Conservation (phyloP, 2,329 filamentous ascomycete species). For the Diaporthe sp. region DNA sequence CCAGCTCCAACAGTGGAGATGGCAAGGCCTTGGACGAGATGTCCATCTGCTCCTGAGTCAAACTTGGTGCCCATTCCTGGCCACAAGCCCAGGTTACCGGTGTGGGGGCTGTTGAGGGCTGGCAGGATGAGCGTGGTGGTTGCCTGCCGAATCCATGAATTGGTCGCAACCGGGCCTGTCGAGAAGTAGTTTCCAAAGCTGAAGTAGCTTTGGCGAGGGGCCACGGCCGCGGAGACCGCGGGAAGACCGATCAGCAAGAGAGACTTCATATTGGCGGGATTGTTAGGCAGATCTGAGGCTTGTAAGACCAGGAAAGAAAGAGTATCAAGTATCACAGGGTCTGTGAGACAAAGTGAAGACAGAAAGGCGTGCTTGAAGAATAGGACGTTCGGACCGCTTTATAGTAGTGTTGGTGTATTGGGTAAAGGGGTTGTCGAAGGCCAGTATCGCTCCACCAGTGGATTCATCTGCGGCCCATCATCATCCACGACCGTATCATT, state of each 20-base stretch:
- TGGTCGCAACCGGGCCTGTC: constrained; percentile 5
- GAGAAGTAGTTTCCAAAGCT: constrained; percentile 21
- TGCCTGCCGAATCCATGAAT: constrained; percentile 9
- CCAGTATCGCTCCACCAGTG: not conserved
- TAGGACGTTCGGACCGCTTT: not conserved
- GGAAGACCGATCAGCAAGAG: not conserved
- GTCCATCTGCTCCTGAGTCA: constrained; percentile 8
- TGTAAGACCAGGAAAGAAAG: not conserved
- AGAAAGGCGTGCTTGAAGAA: not conserved
- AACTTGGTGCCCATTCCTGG: constrained; percentile 24
- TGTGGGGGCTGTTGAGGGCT: not conserved
- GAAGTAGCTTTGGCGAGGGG: constrained; percentile 1
- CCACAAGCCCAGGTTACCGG: not conserved
- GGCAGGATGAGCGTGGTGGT: constrained; percentile 29
- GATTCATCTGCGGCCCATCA: not conserved
- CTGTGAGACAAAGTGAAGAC: not conserved
- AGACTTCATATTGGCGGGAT: not conserved
- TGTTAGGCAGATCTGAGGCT: not conserved
- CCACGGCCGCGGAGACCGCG: not conserved
- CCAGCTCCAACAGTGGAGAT: not conserved
- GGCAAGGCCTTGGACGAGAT: constrained; percentile 19
- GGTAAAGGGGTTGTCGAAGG: not conserved
- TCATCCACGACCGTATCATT: not conserved
- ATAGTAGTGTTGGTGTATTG: not conserved
- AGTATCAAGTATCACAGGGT: not conserved